These are phyloP conservation scores for Echinochloa phyllopogon DNA, from an alignment of 176 grass and related monocot genomes.

Conservation along the genomic window DNA sequence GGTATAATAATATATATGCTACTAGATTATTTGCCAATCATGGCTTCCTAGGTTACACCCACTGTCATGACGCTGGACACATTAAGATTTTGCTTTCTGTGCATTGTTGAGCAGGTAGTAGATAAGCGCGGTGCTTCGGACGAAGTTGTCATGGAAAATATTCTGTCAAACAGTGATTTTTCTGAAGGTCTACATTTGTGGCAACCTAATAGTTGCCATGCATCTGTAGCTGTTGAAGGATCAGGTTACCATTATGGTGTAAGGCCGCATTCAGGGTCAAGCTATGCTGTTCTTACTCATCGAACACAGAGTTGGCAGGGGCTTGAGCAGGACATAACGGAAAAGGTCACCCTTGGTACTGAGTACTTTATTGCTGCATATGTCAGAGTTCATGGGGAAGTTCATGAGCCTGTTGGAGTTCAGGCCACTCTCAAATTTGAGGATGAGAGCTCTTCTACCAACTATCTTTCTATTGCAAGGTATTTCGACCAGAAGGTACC, in stretches of 20 bases:
- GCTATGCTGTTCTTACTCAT: conserved; percentile 79
- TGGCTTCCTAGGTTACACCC: not conserved
- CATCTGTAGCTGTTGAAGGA: conserved; percentile 67
- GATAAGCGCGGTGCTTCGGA: conserved; percentile 32
- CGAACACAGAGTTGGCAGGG: conserved; percentile 88
- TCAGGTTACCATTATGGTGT: conserved; percentile 69
- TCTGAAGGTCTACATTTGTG: conserved; percentile 73
- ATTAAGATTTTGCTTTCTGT: conserved; percentile 8
- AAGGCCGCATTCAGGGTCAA: conserved; percentile 73
- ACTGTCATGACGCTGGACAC: not conserved
- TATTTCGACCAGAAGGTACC: conserved; percentile 40
- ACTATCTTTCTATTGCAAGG: conserved; percentile 68
- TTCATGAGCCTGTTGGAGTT: conserved; percentile 57
- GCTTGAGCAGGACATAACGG: conserved; percentile 83
- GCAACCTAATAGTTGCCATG: conserved; percentile 78
- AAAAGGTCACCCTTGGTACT: conserved; percentile 58
- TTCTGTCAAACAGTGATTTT: conserved; percentile 84
- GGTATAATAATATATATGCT: not conserved
- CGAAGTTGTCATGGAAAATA: conserved; percentile 67
- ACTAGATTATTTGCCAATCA: conserved; percentile 10
- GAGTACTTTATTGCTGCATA: conserved; percentile 66
- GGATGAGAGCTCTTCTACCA: conserved; percentile 55
- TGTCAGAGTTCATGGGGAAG: conserved; percentile 73
- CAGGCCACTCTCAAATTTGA: conserved; percentile 82
- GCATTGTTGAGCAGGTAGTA: conserved; percentile 50